Evolutionary conservation across 352 stramenopile species (phyloP).

Genomic region (Globisporangium camurandrum): DNA sequence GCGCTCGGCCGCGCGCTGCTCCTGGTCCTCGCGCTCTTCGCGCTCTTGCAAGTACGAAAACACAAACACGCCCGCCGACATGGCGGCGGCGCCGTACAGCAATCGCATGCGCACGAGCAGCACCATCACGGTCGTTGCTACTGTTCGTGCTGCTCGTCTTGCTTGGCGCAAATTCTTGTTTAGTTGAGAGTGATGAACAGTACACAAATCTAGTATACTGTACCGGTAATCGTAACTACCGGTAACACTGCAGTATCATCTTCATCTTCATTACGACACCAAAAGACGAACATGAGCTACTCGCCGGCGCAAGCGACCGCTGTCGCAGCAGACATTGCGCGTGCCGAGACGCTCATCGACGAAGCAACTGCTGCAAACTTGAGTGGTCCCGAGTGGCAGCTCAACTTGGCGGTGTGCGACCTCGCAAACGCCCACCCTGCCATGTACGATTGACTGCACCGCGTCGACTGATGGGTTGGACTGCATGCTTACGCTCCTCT

Average conservation of each 20-base stretch:
- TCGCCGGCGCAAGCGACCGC: constrained; percentile 6
- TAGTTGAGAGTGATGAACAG: no score
- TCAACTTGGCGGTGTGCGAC: constrained; percentile 74
- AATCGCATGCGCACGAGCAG: constrained; percentile 43
- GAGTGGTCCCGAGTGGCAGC: constrained; percentile 46
- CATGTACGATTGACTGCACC: constrained; percentile 18
- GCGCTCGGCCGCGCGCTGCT: constrained; percentile 41
- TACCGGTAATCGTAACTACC: no score
- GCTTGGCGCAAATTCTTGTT: no score
- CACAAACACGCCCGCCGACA: constrained; percentile 66
- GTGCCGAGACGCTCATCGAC: constrained; percentile 39
- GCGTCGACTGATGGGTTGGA: neutral
- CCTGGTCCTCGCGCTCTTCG: constrained; percentile 58
- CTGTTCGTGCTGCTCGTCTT: neutral
- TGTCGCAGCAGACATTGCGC: constrained; percentile 32
- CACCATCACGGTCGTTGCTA: constrained; percentile 7
- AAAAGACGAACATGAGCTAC: neutral
- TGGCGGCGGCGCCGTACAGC: constrained; percentile 70
- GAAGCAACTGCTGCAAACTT: constrained; percentile 50
- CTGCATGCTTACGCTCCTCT: neutral
- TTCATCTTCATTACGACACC: no score
- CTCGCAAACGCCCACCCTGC: constrained; percentile 40
- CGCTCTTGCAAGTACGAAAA: constrained; percentile 80
- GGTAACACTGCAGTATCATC: no score
- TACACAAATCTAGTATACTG: no score